Conservation (phyloP, 2,329 filamentous ascomycete species). For the Cryphonectria parasitica region DNA sequence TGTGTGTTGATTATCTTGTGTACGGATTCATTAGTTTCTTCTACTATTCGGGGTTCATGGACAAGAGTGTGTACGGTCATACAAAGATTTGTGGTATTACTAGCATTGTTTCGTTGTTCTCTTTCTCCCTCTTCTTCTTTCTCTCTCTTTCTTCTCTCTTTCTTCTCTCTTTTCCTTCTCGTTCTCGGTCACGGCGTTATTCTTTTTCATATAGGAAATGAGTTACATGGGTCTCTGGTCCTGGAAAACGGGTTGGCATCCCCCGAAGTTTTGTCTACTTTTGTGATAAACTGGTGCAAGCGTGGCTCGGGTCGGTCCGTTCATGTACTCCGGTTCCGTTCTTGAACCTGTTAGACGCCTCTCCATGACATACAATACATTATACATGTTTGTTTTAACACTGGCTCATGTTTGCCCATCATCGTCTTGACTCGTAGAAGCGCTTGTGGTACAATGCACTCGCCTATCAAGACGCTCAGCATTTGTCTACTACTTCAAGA, state of each 20-base stretch:
- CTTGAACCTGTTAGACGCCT: not conserved
- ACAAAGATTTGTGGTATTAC: not conserved
- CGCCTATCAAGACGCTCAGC: too few relatives aligned
- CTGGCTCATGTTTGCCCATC: too few relatives aligned
- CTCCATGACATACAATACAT: not conserved
- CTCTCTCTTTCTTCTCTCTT: not conserved
- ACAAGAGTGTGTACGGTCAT: conserved; percentile 4
- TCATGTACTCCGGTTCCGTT: not conserved
- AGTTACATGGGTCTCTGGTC: not conserved
- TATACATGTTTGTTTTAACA: not conserved
- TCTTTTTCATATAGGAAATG: not conserved
- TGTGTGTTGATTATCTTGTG: not conserved
- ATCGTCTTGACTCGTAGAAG: too few relatives aligned
- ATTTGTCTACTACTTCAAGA: too few relatives aligned
- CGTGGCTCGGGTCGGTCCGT: not conserved
- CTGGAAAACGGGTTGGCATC: not conserved
- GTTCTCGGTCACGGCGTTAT: not conserved
- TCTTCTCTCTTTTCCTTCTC: not conserved
- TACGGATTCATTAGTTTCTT: not conserved
- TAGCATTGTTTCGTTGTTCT: not conserved
- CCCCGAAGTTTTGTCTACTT: not conserved
- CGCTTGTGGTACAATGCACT: too few relatives aligned
- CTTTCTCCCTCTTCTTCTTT: too few relatives aligned
- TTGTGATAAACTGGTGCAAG: not conserved
- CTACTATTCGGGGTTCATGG: not conserved